Conservation (phyloP, 768 basidiomycete genomes). For the Auricularia heimuer region DNA sequence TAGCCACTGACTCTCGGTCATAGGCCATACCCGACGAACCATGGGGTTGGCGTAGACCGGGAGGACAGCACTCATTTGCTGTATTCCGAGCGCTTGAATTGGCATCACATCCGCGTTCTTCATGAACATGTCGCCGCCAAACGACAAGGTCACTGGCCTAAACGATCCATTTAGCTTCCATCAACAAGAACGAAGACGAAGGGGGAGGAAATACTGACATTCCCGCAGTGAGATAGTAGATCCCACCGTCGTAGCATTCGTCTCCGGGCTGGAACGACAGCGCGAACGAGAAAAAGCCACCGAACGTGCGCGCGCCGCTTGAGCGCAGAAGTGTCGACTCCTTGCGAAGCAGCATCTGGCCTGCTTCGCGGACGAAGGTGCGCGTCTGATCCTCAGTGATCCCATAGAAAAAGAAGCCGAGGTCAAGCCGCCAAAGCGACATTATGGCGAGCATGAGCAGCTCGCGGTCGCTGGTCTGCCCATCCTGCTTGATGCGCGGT, state of each 20-base stretch:
- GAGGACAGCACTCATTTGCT: neutral
- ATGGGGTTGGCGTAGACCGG: neutral
- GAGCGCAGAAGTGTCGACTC: neutral
- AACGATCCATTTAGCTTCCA: neutral
- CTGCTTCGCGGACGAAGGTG: neutral
- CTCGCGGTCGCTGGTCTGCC: constrained; percentile 30
- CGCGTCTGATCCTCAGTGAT: constrained; percentile 21
- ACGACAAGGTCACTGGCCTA: neutral
- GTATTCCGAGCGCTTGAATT: neutral
- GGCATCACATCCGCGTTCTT: neutral
- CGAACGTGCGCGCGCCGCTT: neutral
- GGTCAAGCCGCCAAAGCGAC: constrained; percentile 55
- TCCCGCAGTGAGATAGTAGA: neutral
- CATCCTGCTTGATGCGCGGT: neutral
- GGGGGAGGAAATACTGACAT: neutral
- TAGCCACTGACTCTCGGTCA: neutral
- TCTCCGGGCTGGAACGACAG: neutral
- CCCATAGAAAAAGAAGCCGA: constrained; percentile 43
- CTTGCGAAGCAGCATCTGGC: neutral
- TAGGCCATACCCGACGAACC: neutral
- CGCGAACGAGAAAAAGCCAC: neutral
- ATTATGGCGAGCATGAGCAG: constrained; percentile 58
- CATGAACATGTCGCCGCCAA: neutral
- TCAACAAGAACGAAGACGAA: neutral
- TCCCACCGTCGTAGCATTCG: neutral